These are phyloP conservation scores for Diaporthe ilicicola DNA, from an alignment of 2,329 filamentous ascomycete genomes.

Conservation along the genomic window DNA sequence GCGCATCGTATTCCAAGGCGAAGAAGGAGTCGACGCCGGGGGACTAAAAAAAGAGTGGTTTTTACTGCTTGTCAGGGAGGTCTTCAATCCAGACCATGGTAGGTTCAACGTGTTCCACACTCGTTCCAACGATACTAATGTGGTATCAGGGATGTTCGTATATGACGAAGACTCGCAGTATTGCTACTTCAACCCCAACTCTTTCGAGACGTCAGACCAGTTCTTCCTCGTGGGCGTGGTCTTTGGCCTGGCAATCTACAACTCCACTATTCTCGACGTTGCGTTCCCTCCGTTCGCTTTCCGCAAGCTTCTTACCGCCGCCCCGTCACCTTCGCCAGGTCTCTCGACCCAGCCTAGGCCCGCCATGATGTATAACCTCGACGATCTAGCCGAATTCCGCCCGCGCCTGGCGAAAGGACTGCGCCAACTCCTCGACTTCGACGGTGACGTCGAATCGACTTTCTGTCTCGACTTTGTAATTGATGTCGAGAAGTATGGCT, in stretches of 20 bases:
- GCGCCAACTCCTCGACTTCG: constrained; percentile 79
- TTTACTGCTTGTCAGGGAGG: constrained; percentile 83
- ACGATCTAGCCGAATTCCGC: constrained; percentile 84
- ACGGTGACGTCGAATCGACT: constrained; percentile 81
- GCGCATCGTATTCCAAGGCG: constrained; percentile 84
- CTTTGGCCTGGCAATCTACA: constrained; percentile 90
- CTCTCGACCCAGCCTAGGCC: constrained; percentile 65
- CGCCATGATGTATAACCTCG: constrained; percentile 76
- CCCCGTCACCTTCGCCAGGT: constrained; percentile 67
- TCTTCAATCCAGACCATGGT: constrained; percentile 92
- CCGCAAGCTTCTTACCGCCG: constrained; percentile 82
- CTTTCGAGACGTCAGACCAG: constrained; percentile 90
- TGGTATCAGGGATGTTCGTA: constrained; percentile 77
- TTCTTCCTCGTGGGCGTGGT: constrained; percentile 91
- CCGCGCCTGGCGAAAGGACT: constrained; percentile 80
- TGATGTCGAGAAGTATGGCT: constrained; percentile 80
- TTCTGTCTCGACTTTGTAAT: constrained; percentile 86
- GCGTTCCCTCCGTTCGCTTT: constrained; percentile 90
- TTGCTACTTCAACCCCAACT: constrained; percentile 93
- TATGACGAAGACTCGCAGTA: constrained; percentile 91
- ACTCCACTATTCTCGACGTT: constrained; percentile 90
- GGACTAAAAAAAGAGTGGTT: constrained; percentile 96
- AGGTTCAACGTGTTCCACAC: constrained; percentile 44
- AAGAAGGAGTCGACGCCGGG: constrained; percentile 91
- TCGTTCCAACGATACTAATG: not conserved